Percentiles rank a stretch among this genome's conserved stretches.
Evolutionary conservation across 129 eudicot species (phyloP).

Genomic region (Artemisia tridentata): DNA sequence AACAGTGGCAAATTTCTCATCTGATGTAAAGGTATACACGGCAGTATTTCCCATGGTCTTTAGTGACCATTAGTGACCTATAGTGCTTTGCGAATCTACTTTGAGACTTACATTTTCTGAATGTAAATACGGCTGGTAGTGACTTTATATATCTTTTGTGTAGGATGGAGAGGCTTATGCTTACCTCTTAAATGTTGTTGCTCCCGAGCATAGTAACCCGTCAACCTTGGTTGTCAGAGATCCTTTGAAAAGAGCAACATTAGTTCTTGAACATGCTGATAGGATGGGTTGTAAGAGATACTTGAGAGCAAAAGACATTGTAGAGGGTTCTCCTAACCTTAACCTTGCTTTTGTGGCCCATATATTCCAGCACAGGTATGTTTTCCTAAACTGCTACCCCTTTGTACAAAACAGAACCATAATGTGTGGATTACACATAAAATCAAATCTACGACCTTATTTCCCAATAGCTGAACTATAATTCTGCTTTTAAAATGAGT

Average conservation of each 20-base stretch:
- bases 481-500: too few species aligned
- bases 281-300: constrained; percentile 99
- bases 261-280: constrained; percentile 96
- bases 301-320: constrained; percentile 88
- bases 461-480: too few species aligned
- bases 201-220: constrained; percentile 84
- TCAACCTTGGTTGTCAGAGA: constrained; percentile 68
- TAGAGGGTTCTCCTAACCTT: constrained; percentile 95
- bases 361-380: constrained; percentile 92
- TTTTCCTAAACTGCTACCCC: constrained; percentile 19
- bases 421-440: neutral
- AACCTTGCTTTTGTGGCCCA: constrained; percentile 98
- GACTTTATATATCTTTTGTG: constrained; percentile 19
- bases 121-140: neutral
- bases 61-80: neutral
- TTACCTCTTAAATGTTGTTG: constrained; percentile 80
- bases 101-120: neutral
- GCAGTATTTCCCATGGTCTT: constrained; percentile 3
- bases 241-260: constrained; percentile 70
- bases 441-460: neutral
- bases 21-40: constrained; percentile 84
- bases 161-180: constrained; percentile 98
- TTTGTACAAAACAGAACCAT: constrained; percentile 3
- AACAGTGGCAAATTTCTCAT: constrained; percentile 84
- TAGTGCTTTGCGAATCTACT: neutral